phyloP scores from a whole-genome alignment of 768 basidiomycete species.

The Leccinum arenicola region DNA sequence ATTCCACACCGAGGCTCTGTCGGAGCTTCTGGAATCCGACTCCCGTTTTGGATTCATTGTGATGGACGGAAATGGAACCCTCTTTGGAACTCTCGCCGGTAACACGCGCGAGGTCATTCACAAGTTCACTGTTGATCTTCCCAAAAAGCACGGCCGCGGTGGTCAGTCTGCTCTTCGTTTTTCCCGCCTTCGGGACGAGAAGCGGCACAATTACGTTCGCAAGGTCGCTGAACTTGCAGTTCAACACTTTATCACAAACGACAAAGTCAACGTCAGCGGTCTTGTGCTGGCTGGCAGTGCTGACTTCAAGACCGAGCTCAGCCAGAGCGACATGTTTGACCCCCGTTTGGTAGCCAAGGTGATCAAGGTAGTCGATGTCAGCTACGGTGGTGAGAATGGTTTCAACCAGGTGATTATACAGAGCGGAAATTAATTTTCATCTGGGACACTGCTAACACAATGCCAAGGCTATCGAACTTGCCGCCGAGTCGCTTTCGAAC shows the following conservation, averaged over 20 bases:
- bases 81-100: conserved; percentile 93
- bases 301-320: conserved; percentile 98
- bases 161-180: conserved; percentile 99
- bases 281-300: conserved; percentile 95
- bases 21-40: conserved; percentile 95
- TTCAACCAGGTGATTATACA: conserved; percentile 84
- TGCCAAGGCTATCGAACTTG: conserved; percentile 88
- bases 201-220: conserved; percentile 98
- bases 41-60: conserved; percentile 99
- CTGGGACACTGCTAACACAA: background rate
- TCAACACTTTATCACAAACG: conserved; percentile 95
- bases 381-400: conserved; percentile 97
- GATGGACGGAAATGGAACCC: conserved; percentile 98
- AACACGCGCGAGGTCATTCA: conserved; percentile 97
- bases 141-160: conserved; percentile 99
- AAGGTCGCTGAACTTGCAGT: conserved; percentile 98
- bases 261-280: conserved; percentile 98
- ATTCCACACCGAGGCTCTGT: conserved; percentile 97
- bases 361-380: conserved; percentile 98
- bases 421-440: background rate
- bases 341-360: conserved; percentile 82
- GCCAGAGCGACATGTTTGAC: conserved; percentile 97
- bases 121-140: conserved; percentile 98
- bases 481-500: conserved; percentile 92
- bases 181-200: conserved; percentile 98